Evolutionary conservation across 768 basidiomycete species (phyloP).

Genomic region (Albatrellus ellisii): DNA sequence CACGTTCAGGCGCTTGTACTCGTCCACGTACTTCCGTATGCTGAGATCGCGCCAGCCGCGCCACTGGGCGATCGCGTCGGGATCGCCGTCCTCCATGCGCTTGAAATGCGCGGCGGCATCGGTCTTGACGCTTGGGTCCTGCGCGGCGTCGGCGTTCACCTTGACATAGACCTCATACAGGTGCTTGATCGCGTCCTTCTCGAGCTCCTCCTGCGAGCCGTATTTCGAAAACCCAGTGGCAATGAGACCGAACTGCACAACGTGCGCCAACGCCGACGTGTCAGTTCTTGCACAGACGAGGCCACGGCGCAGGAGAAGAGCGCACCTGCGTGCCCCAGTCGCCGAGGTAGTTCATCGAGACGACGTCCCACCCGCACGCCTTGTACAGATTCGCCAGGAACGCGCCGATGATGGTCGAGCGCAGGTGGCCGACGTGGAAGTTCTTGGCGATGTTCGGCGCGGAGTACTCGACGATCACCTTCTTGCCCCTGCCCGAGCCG

Average conservation of each 20-base stretch:
- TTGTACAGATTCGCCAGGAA: conserved; percentile 87
- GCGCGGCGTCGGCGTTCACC: conserved; percentile 75
- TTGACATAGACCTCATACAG: conserved; percentile 91
- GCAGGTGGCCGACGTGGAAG: conserved; percentile 94
- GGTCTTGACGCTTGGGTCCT: conserved; percentile 56
- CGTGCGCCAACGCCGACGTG: not conserved
- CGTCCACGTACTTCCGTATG: conserved; percentile 77
- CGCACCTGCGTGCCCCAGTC: conserved; percentile 97
- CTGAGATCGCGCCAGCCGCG: conserved; percentile 85
- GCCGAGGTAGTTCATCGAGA: conserved; percentile 86
- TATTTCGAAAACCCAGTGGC: conserved; percentile 88
- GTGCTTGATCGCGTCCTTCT: conserved; percentile 87
- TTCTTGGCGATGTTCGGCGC: conserved; percentile 97
- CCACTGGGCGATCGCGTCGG: conserved; percentile 78
- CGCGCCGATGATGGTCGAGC: conserved; percentile 98
- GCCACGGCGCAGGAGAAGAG: not conserved
- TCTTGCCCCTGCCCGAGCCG: conserved; percentile 65
- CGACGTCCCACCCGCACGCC: conserved; percentile 88
- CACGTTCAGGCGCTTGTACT: conserved; percentile 84
- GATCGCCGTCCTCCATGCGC: conserved; percentile 90
- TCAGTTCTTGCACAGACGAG: not conserved
- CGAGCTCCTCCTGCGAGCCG: conserved; percentile 72
- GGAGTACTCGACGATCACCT: conserved; percentile 81
- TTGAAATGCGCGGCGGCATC: conserved; percentile 84
- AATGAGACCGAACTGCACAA: conserved; percentile 64